Base-by-base conservation (phyloP, 2,329 filamentous ascomycete genomes). In the Beauveria caledonica region DNA sequence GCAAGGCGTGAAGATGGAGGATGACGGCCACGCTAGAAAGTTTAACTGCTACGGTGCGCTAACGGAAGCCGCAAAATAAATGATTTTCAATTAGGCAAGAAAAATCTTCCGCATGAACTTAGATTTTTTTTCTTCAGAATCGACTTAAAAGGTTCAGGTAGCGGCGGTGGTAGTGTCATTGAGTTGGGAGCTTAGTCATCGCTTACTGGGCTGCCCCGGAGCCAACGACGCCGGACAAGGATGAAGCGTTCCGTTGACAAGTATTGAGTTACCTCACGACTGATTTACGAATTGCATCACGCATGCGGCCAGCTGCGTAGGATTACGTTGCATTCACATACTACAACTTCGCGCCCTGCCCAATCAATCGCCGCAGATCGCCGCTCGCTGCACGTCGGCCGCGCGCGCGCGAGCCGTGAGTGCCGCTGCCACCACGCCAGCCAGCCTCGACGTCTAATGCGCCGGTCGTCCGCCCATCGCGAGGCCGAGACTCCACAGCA, bases 81-180 rank as follows among this genome's bases (percentile, higher is more conserved):
- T 39, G 44, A 39, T 29, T 27, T 62, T 54, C 45, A 19, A 23
- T 21, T 59, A 60, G 58, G 58, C 58, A 44, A 60, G 50, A 60
- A 60, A 58, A 55, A 46, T 49, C 54, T 29, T 40, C 25, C 13
- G 58, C 44, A 55, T 60, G 50, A 55, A 36, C 25, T 51, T 44
- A 51, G n/a, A 36, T 25, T 17, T 9, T 46, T 10, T 51, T 36
- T 36, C n/a, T 36, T 36, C n/a, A n/a, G 19, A 19, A 13, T 29
- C 27, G 33, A 25, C 15, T 49, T 9, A 7, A 27, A 27, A 29
- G 15, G 27, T n/a, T 19, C 5, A n/a, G 21, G 44, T 46, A 13
- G 21, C 21, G 23, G 46, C 25, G 15, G 23, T 21, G 13, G 46
- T 29, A 29, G 9, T 9, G 27, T 36, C 27, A 36, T 36, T 13